Conservation (phyloP, 768 basidiomycete genomes). For the Chalciporus chontae region DNA sequence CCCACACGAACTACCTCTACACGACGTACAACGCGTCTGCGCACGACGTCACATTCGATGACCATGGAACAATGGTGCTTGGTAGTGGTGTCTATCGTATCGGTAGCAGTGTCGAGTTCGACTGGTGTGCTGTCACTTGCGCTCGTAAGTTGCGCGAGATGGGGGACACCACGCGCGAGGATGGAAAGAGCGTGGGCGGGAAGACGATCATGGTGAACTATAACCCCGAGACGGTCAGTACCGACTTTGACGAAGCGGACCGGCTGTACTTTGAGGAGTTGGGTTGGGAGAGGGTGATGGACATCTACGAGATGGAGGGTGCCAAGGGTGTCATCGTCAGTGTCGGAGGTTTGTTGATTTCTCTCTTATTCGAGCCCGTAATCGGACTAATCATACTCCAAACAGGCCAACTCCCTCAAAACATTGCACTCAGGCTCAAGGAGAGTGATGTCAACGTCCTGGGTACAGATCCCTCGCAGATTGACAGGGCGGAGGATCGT, state of each 20-base stretch:
- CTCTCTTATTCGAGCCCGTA: not conserved
- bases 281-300: conserved; percentile 98
- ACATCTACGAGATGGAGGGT: conserved; percentile 95
- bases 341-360: conserved; percentile 73
- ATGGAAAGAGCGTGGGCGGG: conserved; percentile 36
- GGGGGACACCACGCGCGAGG: conserved; percentile 41
- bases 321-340: conserved; percentile 94
- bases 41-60: conserved; percentile 94
- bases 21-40: conserved; percentile 97
- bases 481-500: conserved; percentile 96
- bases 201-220: conserved; percentile 99
- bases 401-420: conserved; percentile 93
- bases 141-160: conserved; percentile 87
- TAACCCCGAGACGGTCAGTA: conserved; percentile 98
- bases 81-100: conserved; percentile 98
- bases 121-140: conserved; percentile 99
- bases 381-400: not conserved
- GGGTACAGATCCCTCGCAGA: conserved; percentile 92
- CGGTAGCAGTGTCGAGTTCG: conserved; percentile 97
- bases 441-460: conserved; percentile 87
- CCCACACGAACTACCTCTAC: conserved; percentile 98
- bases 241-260: conserved; percentile 99
- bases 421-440: conserved; percentile 95
- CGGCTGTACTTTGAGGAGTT: conserved; percentile 98
- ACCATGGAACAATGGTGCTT: conserved; percentile 98